Evolutionary conservation across 2,329 filamentous ascomycete species (phyloP), one percentile per base, ranked within the genome.

Genomic region (Amylocarpus encephaloides): DNA sequence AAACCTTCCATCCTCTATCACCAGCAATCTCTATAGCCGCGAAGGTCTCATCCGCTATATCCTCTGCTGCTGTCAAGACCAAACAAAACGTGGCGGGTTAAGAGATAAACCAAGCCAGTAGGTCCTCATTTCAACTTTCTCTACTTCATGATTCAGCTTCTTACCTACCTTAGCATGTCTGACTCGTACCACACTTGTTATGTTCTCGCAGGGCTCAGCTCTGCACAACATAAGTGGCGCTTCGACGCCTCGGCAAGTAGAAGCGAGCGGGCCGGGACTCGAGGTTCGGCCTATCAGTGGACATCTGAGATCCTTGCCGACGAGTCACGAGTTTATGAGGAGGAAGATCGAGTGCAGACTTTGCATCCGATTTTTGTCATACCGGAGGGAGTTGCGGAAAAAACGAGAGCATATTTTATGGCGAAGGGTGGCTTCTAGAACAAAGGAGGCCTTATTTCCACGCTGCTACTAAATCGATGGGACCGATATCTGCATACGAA

Each of bases 171-270:
- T 60, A 90, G 86, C 62, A 75, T 76, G 53, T 83, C 90, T 4
- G 92, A 97, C 71, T 84, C 86, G 43, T 96, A 97, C 64, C 92
- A 97, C 70, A 89, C 89, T 40, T 93, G 88, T 71, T 97, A 97
- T 70, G 88, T 91, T 29, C 78, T 97, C 16, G 83, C 86, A 18
- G 92, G 92, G 5, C 74, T 97, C 58, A 93, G 88, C 67, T 85
- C 83, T 47, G 85, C 85, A 19, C 88, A 95, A 70, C 80, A 95
- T 67, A 72, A 76, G 61, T 81, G 77, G 78, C 68, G 71, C 55
- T 68, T 79, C 38, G 60, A 63, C 56, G 48, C 56, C 22, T 52
- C 61, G 54, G 41, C 51, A 43, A 51, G 67, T 63, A 59, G 67
- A 66, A 32, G 19, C 45, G 52, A 65, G 63, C 61, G 64, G 53